Conservation (phyloP, 257 asterid species). For the Fraxinus anomala region DNA sequence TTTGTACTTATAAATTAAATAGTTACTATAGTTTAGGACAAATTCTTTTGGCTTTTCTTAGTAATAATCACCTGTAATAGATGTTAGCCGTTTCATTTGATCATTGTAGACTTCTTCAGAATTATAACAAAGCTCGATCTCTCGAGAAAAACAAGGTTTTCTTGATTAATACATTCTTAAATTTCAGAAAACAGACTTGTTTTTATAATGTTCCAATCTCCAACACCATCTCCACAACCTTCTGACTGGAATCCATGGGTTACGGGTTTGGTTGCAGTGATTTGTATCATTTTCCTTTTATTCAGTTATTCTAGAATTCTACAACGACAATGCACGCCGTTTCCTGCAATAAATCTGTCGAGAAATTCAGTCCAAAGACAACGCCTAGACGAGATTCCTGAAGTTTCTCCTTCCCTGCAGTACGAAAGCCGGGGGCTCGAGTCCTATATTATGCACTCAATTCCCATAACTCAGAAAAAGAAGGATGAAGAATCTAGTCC, state of each 20-base stretch:
- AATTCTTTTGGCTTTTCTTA: conserved; percentile 6
- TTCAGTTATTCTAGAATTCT: conserved; percentile 53
- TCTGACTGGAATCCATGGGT: conserved; percentile 58
- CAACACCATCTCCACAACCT: conserved; percentile 27
- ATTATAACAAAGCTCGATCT: background rate
- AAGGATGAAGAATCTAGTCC: conserved; percentile 17
- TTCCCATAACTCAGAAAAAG: conserved; percentile 55
- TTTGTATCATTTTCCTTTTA: conserved; percentile 50
- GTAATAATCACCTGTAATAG: conserved; percentile 23
- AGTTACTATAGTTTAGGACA: background rate
- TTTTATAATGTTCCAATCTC: background rate
- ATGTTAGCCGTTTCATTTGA: background rate
- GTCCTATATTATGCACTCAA: conserved; percentile 52
- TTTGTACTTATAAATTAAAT: background rate
- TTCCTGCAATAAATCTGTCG: conserved; percentile 21
- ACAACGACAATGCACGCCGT: conserved; percentile 30
- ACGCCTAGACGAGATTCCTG: conserved; percentile 43
- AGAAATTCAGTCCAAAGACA: conserved; percentile 39
- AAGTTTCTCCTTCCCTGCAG: conserved; percentile 47
- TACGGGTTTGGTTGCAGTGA: conserved; percentile 42
- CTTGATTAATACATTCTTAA: background rate
- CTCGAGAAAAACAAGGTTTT: background rate
- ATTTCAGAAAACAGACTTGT: background rate
- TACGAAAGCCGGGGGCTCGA: conserved; percentile 57
- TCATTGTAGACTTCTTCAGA: conserved; percentile 8